Evolutionary conservation across 139 green algal species (phyloP), one percentile per base, ranked within the genome.

Genomic region (Chlamydomonas sphaeroides): DNA sequence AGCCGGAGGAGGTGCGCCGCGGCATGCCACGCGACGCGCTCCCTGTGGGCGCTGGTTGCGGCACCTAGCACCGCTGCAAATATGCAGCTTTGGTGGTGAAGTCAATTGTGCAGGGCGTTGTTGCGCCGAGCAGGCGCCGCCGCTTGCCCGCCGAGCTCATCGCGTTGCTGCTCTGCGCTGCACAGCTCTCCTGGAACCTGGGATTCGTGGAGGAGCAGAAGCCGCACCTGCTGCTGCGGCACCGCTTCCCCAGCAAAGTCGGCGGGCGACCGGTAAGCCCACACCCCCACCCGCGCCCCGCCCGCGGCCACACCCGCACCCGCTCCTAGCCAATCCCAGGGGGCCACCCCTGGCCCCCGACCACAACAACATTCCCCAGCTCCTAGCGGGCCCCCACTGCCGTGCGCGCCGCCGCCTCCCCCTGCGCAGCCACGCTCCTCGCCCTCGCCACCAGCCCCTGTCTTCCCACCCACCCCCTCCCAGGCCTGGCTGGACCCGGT

Each of bases 401-500:
- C n/a, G n/a, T n/a, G n/a, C n/a, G n/a, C n/a, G n/a, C n/a, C n/a
- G n/a, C n/a, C n/a, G n/a, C n/a, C n/a, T n/a, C n/a, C n/a, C n/a
- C n/a, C n/a, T n/a, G n/a, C n/a, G n/a, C n/a, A n/a, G n/a, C n/a
- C 45, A 53, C 45, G 30, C 39, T 17, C 45, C 35, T 72, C 63
- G 3, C 21, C 35, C 25, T n/a, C 63, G 32, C 10, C 32, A 32
- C 65, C 14, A 56, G 48, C 39, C 33, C 35, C 35, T 33, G 33
- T 5, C 23, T 33, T 4, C 21, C 5, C 41, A 11, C 41, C 42
- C 41, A 26, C 68, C 21, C 41, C 68, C 42, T 21, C 18, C 73
- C 81, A 93, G 88, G 93, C 94, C 26, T 98, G 94, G 94, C 81
- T 98, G 68, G 87, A 98, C 81, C 94, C 94, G 1, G 35, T 95